Evolutionary conservation across 2,329 filamentous ascomycete species (phyloP).

Genomic region (Aphanocladium album): DNA sequence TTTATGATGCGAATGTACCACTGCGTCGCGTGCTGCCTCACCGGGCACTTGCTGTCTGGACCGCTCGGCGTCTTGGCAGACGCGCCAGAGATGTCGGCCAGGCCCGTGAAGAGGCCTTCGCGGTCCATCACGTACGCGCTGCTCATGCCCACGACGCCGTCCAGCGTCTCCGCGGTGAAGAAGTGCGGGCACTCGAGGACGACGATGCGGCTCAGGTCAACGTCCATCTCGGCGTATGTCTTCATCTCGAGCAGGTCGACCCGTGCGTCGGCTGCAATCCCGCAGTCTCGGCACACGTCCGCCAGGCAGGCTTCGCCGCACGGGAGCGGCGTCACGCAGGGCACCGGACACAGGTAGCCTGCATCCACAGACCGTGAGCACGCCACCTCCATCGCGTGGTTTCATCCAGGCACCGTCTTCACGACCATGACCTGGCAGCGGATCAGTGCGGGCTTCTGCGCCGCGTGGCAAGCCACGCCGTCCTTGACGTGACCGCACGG

Average conservation of each 20-base stretch:
- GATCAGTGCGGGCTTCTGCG: not conserved
- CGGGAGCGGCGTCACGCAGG: slow-evolving; percentile 42
- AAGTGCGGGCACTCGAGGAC: slow-evolving; percentile 60
- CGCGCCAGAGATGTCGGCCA: slow-evolving; percentile 38
- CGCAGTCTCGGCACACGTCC: slow-evolving; percentile 53
- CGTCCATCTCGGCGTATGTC: slow-evolving; percentile 50
- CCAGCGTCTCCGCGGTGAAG: slow-evolving; percentile 53
- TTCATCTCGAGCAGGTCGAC: slow-evolving; percentile 53
- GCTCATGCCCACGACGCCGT: slow-evolving; percentile 51
- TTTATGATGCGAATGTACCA: slow-evolving; percentile 58
- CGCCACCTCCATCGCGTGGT: slow-evolving; percentile 1
- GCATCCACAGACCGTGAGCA: slow-evolving; percentile 13
- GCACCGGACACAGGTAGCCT: slow-evolving; percentile 7
- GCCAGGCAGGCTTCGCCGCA: slow-evolving; percentile 58
- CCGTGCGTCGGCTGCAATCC: slow-evolving; percentile 28
- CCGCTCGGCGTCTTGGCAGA: slow-evolving; percentile 43
- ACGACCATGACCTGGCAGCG: slow-evolving; percentile 6
- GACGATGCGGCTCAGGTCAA: slow-evolving; percentile 54
- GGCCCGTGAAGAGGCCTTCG: slow-evolving; percentile 22
- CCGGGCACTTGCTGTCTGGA: slow-evolving; percentile 51
- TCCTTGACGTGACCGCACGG: slow-evolving; percentile 18
- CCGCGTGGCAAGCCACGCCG: slow-evolving; percentile 11
- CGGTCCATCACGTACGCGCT: slow-evolving; percentile 40
- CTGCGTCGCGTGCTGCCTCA: slow-evolving; percentile 44
- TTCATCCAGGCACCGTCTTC: slow-evolving; percentile 11